Evolutionary conservation across 1,284 basidiomycete species (phyloP).

Genomic region (Chiua sp.): DNA sequence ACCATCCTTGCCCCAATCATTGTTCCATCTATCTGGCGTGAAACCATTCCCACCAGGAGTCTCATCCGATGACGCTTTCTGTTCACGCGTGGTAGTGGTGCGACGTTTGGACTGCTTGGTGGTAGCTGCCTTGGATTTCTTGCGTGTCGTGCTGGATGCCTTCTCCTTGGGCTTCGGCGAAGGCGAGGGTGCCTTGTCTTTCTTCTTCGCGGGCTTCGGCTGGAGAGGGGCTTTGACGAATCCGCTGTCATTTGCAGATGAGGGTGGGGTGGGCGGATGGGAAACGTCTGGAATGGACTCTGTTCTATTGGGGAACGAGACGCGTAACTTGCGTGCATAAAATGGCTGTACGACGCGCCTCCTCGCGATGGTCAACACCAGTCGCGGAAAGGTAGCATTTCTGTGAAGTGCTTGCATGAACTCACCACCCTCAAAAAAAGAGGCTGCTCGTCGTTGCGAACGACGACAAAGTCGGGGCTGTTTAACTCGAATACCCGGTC

Average conservation of each 20-base stretch:
- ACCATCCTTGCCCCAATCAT: conserved; percentile 35
- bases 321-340: conserved; percentile 7
- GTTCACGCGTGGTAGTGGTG: conserved; percentile 4
- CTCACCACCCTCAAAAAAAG: neutral
- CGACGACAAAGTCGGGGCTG: too few relatives aligned
- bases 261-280: too few relatives aligned
- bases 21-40: conserved; percentile 27
- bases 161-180: conserved; percentile 7
- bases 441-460: too few relatives aligned
- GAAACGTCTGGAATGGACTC: too few relatives aligned
- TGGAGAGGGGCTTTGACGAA: too few relatives aligned
- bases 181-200: too few relatives aligned
- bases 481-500: neutral
- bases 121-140: conserved; percentile 10
- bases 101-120: conserved; percentile 1
- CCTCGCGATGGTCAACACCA: conserved; percentile 16
- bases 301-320: conserved; percentile 1
- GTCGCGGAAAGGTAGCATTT: conserved; percentile 6
- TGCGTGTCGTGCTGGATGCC: neutral
- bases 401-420: conserved; percentile 10
- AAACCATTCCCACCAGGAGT: conserved; percentile 10
- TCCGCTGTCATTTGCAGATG: too few relatives aligned
- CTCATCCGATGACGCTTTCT: neutral
- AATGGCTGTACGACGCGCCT: conserved; percentile 25
- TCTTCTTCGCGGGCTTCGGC: conserved; percentile 4